These are phyloP conservation scores for Blastocladiella britannica DNA, from an alignment of 192 early-diverging fungal genomes.

Conservation along the genomic window DNA sequence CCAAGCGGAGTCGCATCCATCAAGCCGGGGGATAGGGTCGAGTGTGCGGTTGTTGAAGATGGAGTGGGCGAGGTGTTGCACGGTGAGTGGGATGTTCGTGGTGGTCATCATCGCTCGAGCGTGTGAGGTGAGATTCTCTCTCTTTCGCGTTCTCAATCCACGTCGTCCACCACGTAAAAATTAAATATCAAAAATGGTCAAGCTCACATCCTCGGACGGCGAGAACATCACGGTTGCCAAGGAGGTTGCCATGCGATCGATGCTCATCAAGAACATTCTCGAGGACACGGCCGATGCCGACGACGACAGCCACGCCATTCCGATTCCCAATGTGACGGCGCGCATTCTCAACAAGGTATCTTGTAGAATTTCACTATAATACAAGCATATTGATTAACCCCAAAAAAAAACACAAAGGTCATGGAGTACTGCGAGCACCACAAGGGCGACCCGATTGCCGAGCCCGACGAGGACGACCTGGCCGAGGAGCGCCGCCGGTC, in stretches of 20 bases:
- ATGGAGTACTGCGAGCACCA: slow-evolving; percentile 72
- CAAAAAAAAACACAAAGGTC: slow-evolving; percentile 30
- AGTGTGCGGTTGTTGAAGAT: no score
- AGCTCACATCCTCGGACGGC: slow-evolving; percentile 41
- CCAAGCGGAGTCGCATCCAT: no score
- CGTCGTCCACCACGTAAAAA: no score
- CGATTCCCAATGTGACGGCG: slow-evolving; percentile 53
- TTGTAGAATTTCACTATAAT: slow-evolving; percentile 2
- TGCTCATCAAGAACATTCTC: slow-evolving; percentile 61
- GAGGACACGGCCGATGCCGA: slow-evolving; percentile 36
- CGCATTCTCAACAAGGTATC: slow-evolving; percentile 53
- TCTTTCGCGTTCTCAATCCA: no score
- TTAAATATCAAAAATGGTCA: no score
- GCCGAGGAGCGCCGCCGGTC: slow-evolving; percentile 33
- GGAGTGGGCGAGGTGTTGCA: background rate
- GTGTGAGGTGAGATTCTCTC: no score
- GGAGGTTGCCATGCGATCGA: slow-evolving; percentile 46
- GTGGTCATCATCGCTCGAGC: no score
- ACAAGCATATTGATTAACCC: no score
- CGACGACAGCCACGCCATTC: slow-evolving; percentile 42
- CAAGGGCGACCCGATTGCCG: slow-evolving; percentile 38
- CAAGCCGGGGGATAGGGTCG: no score
- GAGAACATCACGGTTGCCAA: slow-evolving; percentile 37
- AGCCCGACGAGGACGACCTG: slow-evolving; percentile 19
- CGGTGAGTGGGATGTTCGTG: background rate